Base-by-base conservation (phyloP, 2,329 filamentous ascomycete genomes). In the Hortaea werneckii region DNA sequence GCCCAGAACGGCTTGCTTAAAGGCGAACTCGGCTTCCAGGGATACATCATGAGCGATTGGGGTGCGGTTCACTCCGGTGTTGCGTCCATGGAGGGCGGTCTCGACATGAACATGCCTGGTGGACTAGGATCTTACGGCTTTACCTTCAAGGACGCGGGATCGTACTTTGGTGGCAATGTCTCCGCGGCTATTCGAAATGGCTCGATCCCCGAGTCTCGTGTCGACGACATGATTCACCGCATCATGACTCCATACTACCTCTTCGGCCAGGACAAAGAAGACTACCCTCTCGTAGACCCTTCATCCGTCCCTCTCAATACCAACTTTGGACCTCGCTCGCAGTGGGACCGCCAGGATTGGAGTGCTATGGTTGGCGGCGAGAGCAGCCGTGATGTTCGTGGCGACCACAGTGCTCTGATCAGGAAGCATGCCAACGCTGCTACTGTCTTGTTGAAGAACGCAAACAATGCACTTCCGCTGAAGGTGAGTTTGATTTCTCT, bases 11-110 rank as follows among this genome's bases (percentile, higher is more conserved):
- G 77, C 0, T 69, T 87, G 4, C 66, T 87, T 6, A 87, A 87
- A 55, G 79, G 82, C 37, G 83, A 87, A 63, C 70, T 87, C 37
- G 81, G 80, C 0, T 87, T 86, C 52, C 81, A 85, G 54, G 83
- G 83, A 58, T 79, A 49, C 30, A 42, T 83, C 29, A 77, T 84
- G 71, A 50, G 45, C 10, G 82, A 86, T 60, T 86, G 82, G 80
- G 62, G 76, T 26, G 77, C 55, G 46, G 41, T 52, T 52, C 41
- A 59, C 52, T 28, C 46, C 56, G 37, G 55, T 0, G 78, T 28
- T 11, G 9, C 34, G 40, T 77, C 1, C 73, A 80, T 0, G 71
- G 68, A 0, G 29, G 42, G 30, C 35, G 46, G 48, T 30, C 44
- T 37, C 30, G 43, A 45, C 77, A 80, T 84, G 78, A 68, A 74